These are phyloP conservation scores for Sporothrix humicola DNA, from an alignment of 2,329 filamentous ascomycete species.

Conservation along the genomic window DNA sequence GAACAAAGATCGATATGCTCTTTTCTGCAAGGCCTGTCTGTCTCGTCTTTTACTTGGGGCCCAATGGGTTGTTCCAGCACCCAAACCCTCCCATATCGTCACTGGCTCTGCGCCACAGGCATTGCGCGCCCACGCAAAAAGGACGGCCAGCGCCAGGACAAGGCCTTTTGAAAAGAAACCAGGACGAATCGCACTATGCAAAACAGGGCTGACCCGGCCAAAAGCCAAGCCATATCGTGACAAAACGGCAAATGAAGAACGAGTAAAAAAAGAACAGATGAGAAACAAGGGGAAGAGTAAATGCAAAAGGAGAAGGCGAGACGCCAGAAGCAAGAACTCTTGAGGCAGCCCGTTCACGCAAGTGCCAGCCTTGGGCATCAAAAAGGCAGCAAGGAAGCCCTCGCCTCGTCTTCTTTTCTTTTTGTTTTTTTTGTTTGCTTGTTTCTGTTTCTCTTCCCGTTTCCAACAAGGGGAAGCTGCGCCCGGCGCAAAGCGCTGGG, in stretches of 20 bases:
- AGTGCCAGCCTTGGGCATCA: not conserved
- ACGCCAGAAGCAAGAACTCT: not conserved
- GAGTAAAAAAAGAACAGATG: no score
- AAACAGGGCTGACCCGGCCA: slow-evolving; percentile 1
- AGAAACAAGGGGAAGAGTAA: no score
- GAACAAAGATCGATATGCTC: not conserved
- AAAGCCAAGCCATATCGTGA: not conserved
- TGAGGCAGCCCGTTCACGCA: not conserved
- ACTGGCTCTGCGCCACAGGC: not conserved
- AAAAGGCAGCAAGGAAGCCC: not conserved
- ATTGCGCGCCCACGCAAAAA: not conserved
- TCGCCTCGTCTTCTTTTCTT: not conserved
- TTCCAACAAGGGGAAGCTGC: not conserved
- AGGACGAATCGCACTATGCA: not conserved
- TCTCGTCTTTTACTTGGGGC: no score
- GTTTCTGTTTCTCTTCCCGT: not conserved
- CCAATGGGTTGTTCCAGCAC: not conserved
- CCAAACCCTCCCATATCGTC: not conserved
- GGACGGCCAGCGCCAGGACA: not conserved
- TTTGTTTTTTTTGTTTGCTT: not conserved
- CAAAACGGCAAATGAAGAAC: not conserved
- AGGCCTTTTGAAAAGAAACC: not conserved
- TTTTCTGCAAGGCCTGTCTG: not conserved
- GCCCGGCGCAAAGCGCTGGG: not conserved
- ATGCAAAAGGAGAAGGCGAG: no score